These are phyloP conservation scores for Dioszegia aurantiaca DNA, from an alignment of 768 basidiomycete species.

Conservation along the genomic window DNA sequence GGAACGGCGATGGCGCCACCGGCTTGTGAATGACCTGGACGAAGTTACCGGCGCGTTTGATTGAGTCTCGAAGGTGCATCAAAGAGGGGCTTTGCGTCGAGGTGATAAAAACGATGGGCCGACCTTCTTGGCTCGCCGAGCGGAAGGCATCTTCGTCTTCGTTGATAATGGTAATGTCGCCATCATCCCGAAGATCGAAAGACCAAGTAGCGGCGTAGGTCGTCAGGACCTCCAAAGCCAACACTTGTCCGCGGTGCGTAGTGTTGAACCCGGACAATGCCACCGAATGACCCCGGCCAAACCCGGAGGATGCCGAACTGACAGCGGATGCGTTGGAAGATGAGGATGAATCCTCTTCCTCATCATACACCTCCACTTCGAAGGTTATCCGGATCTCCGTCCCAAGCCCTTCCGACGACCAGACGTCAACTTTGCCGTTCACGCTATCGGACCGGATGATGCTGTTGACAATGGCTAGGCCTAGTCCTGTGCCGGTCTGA, in stretches of 20 bases:
- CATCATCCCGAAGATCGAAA: constrained; percentile 58
- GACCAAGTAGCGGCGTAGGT: constrained; percentile 77
- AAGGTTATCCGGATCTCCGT: constrained; percentile 89
- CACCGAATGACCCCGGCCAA: constrained; percentile 53
- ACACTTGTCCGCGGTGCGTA: constrained; percentile 64
- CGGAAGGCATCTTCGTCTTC: constrained; percentile 63
- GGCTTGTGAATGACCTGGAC: constrained; percentile 89
- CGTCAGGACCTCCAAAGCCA: constrained; percentile 63
- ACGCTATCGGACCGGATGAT: constrained; percentile 83
- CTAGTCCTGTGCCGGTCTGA: constrained; percentile 87
- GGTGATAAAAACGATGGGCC: constrained; percentile 72
- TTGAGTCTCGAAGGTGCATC: constrained; percentile 57
- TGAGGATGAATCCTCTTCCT: constrained; percentile 45
- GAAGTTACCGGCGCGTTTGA: constrained; percentile 75
- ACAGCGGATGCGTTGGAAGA: constrained; percentile 14
- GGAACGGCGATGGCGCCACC: constrained; percentile 73
- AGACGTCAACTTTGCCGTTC: constrained; percentile 86
- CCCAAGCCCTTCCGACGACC: constrained; percentile 83
- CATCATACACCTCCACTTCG: constrained; percentile 64
- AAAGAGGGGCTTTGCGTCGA: constrained; percentile 57
- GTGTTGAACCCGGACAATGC: constrained; percentile 71
- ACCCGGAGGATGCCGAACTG: constrained; percentile 1
- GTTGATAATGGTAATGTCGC: constrained; percentile 76
- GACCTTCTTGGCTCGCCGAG: constrained; percentile 60
- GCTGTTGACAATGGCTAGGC: constrained; percentile 90